These are phyloP conservation scores for Striga hermonthica DNA, from an alignment of 305 asterid genomes.

Conservation along the genomic window DNA sequence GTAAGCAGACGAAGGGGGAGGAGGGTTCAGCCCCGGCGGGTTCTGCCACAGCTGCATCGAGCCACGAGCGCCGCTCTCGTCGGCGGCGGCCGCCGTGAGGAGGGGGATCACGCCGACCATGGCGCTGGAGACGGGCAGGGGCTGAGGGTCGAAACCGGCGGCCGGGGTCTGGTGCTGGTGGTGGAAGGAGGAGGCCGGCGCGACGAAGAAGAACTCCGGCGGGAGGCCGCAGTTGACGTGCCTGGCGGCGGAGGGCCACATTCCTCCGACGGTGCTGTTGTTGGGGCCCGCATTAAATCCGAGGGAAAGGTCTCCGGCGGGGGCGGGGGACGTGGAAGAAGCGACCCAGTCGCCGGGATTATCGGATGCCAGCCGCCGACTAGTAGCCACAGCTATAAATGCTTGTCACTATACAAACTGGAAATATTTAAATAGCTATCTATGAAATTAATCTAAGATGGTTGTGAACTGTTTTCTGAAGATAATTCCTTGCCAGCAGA, in stretches of 20 bases:
- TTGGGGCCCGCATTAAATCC: slow-evolving; percentile 52
- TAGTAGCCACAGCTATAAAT: slow-evolving; percentile 59
- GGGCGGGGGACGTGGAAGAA: slow-evolving; percentile 40
- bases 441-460: too few relatives aligned
- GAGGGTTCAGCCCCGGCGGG: slow-evolving; percentile 29
- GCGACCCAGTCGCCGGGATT: slow-evolving; percentile 58
- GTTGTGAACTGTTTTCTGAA: neutral
- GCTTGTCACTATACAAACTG: neutral
- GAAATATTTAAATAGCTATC: neutral
- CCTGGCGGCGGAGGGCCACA: slow-evolving; percentile 51
- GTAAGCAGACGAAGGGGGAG: slow-evolving; percentile 21
- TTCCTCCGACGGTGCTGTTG: slow-evolving; percentile 27
- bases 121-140: slow-evolving; percentile 32
- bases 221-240: slow-evolving; percentile 58
- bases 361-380: slow-evolving; percentile 46
- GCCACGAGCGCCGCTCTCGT: slow-evolving; percentile 26
- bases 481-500: slow-evolving; percentile 31
- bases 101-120: slow-evolving; percentile 52
- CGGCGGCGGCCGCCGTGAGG: slow-evolving; percentile 41
- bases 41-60: slow-evolving; percentile 48
- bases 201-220: slow-evolving; percentile 59
- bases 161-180: slow-evolving; percentile 35
- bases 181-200: slow-evolving; percentile 56
- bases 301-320: slow-evolving; percentile 57
- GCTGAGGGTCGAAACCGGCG: slow-evolving; percentile 41